These are phyloP conservation scores for Ilyonectria destructans DNA, from an alignment of 2,329 filamentous ascomycete species.

Conservation along the genomic window DNA sequence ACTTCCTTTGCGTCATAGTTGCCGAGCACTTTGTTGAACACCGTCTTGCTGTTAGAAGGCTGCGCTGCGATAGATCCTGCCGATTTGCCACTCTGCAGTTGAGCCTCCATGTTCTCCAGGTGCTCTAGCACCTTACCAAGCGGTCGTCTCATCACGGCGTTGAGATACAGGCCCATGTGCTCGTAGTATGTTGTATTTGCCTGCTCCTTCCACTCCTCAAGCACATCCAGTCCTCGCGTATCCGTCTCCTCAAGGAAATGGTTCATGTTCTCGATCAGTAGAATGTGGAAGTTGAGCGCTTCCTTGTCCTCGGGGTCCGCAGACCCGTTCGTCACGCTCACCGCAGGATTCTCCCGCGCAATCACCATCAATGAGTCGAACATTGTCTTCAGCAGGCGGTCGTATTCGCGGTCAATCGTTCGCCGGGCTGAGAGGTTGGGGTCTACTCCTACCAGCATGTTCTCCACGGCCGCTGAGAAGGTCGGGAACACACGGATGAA, in stretches of 20 bases:
- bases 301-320: constrained; percentile 90
- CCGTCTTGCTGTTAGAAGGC: constrained; percentile 85
- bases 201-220: constrained; percentile 87
- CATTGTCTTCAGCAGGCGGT: constrained; percentile 93
- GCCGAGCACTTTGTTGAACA: constrained; percentile 89
- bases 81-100: constrained; percentile 73
- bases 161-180: constrained; percentile 90
- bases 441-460: constrained; percentile 78
- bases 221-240: constrained; percentile 79
- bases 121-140: constrained; percentile 94
- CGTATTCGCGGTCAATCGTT: constrained; percentile 89
- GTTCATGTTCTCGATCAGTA: constrained; percentile 99
- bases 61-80: constrained; percentile 80
- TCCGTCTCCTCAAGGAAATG: constrained; percentile 96
- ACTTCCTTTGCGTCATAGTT: constrained; percentile 89
- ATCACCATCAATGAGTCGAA: constrained; percentile 98
- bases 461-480: constrained; percentile 88
- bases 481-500: constrained; percentile 95
- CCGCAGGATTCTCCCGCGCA: constrained; percentile 78
- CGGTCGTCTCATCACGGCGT: constrained; percentile 89
- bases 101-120: constrained; percentile 88
- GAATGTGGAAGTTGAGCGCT: constrained; percentile 95
- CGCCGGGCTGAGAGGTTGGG: constrained; percentile 76
- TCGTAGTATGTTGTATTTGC: constrained; percentile 86
- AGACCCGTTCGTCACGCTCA: constrained; percentile 60